A percentile compares a stretch with the other conserved stretches of the same genome.
Conservation (phyloP, 352 stramenopile genomes). For the Phytophthora lateralis region DNA sequence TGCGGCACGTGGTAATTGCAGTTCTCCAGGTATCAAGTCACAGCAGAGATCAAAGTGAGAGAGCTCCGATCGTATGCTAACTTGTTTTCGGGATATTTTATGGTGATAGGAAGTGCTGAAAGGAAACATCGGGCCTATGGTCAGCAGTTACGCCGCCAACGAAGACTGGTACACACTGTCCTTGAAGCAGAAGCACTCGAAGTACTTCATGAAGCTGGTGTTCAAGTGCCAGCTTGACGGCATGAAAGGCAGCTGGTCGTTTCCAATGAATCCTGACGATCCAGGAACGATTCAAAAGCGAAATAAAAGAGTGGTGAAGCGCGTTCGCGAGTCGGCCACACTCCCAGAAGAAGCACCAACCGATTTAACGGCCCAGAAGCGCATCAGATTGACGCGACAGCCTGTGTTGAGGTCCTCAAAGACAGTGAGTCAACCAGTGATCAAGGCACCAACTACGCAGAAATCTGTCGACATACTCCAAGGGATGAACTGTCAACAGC, state of each 20-base stretch:
- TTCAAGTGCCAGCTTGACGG: conserved; percentile 22
- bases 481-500: too few species aligned
- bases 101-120: conserved; percentile 13
- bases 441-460: too few species aligned
- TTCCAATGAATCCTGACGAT: conserved; percentile 25
- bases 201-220: conserved; percentile 28
- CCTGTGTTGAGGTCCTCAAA: too few species aligned
- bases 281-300: conserved; percentile 18
- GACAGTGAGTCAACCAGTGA: too few species aligned
- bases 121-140: conserved; percentile 7
- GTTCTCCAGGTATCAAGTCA: conserved; percentile 16
- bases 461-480: too few species aligned
- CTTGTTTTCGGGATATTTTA: neutral
- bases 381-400: too few species aligned
- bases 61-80: neutral
- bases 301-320: neutral
- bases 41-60: neutral
- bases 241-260: conserved; percentile 19
- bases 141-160: conserved; percentile 13
- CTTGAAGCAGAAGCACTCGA: conserved; percentile 23
- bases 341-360: too few species aligned
- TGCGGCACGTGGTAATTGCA: conserved; percentile 10
- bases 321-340: too few species aligned
- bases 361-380: too few species aligned
- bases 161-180: conserved; percentile 20